These are phyloP conservation scores for Aquilaria yunnanensis DNA, from an alignment of 345 rosid species.

Conservation along the genomic window DNA sequence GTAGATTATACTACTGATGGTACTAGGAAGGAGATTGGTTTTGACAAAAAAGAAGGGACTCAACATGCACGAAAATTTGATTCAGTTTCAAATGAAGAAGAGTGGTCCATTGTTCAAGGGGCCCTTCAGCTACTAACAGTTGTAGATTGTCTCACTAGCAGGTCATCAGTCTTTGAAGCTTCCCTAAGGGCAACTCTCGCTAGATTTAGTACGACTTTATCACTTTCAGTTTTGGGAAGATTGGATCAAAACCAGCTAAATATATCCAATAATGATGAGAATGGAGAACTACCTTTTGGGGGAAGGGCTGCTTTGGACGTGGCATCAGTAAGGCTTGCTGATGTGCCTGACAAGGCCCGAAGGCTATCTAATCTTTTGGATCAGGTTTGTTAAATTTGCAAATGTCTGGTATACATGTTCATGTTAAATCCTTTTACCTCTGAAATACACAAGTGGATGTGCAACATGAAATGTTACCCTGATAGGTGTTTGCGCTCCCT, in stretches of 20 bases:
- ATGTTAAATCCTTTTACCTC: no score
- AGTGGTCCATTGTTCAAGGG: conserved; percentile 99
- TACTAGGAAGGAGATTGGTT: conserved; percentile 44
- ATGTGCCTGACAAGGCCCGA: conserved; percentile 79
- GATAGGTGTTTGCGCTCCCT: no score
- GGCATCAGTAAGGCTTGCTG: conserved; percentile 78
- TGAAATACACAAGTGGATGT: no score
- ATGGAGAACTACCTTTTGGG: conserved; percentile 43
- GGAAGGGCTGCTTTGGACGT: conserved; percentile 92
- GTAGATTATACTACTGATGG: conserved; percentile 61
- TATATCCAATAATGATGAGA: conserved; percentile 33
- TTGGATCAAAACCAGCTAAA: conserved; percentile 68
- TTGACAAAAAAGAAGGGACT: conserved; percentile 62
- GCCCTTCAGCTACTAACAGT: conserved; percentile 92
- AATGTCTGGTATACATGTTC: no score
- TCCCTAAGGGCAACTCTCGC: conserved; percentile 89
- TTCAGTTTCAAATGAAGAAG: conserved; percentile 78
- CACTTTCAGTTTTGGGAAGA: conserved; percentile 63
- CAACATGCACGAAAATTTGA: conserved; percentile 62
- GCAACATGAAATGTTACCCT: no score
- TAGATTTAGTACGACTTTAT: conserved; percentile 82
- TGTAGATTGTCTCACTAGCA: conserved; percentile 90
- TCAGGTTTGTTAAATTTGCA: conserved; percentile 44
- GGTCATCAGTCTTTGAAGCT: conserved; percentile 95
- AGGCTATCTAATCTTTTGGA: conserved; percentile 81